Conservation (phyloP, 768 basidiomycete species). For the Peribolospora kevripleyi region DNA sequence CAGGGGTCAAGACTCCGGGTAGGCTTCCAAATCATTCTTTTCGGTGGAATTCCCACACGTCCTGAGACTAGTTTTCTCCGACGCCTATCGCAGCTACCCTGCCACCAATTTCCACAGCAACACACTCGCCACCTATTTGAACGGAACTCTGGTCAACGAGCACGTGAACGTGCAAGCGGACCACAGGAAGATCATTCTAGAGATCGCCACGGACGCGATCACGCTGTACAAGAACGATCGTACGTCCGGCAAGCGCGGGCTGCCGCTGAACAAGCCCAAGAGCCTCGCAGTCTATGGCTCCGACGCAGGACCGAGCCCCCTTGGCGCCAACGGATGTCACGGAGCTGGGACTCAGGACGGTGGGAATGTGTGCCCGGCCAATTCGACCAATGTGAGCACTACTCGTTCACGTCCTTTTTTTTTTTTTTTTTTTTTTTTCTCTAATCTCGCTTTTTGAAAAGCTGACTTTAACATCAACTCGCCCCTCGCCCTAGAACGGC, state of each 20-base stretch:
- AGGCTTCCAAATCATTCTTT: no score
- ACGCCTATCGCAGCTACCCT: conserved; percentile 26
- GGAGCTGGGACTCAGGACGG: no score
- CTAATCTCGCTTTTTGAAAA: no score
- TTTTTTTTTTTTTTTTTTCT: no score
- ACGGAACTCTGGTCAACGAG: conserved; percentile 32
- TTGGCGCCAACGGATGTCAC: conserved; percentile 44
- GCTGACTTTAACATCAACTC: no score
- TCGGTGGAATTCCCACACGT: no score
- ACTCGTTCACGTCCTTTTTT: no score
- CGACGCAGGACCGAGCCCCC: conserved; percentile 34
- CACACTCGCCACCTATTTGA: conserved; percentile 4
- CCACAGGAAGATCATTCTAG: not conserved
- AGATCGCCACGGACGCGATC: conserved; percentile 1
- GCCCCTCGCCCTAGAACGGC: no score
- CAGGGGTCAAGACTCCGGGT: no score
- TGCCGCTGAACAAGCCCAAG: conserved; percentile 1
- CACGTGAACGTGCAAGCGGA: conserved; percentile 36
- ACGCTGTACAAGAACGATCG: conserved; percentile 10
- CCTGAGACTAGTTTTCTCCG: no score
- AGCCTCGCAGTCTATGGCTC: conserved; percentile 34
- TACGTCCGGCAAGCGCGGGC: not conserved
- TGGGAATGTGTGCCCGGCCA: no score
- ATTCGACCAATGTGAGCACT: no score
- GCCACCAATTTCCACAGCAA: conserved; percentile 39